Conservation (phyloP, 108 stramenopile species). For the Fistulifera pelliculosa region DNA sequence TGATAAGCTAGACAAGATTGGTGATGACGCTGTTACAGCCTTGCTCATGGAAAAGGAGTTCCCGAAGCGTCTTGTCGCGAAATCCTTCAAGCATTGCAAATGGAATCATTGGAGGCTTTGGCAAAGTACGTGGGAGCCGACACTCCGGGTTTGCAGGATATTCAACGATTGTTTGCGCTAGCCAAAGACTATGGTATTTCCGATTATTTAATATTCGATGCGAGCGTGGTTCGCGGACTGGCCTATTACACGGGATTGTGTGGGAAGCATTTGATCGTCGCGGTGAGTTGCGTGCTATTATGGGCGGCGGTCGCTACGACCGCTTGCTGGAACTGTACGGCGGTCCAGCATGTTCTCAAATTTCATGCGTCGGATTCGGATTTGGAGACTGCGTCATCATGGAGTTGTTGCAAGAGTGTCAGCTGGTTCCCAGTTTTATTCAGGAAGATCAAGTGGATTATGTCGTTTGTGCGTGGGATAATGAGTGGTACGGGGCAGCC, state of each 20-base stretch:
- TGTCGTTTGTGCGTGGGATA: slow-evolving; percentile 76
- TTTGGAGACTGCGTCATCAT: slow-evolving; percentile 98
- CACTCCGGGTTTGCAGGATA: slow-evolving; percentile 66
- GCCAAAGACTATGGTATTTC: slow-evolving; percentile 76
- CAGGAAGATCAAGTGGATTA: slow-evolving; percentile 54
- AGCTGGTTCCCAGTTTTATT: slow-evolving; percentile 69
- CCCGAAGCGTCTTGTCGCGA: slow-evolving; percentile 60
- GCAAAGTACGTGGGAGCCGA: slow-evolving; percentile 64
- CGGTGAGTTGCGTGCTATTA: slow-evolving; percentile 91
- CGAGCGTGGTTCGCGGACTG: slow-evolving; percentile 90
- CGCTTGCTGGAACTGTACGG: slow-evolving; percentile 89
- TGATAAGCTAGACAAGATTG: slow-evolving; percentile 97
- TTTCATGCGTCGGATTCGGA: slow-evolving; percentile 94
- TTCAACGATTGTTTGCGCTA: slow-evolving; percentile 70
- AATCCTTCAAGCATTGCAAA: slow-evolving; percentile 61
- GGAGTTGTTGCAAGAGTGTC: slow-evolving; percentile 81
- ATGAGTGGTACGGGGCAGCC: slow-evolving; percentile 56
- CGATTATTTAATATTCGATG: slow-evolving; percentile 93
- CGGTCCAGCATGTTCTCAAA: slow-evolving; percentile 62
- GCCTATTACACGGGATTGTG: slow-evolving; percentile 95
- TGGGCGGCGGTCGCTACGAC: slow-evolving; percentile 96
- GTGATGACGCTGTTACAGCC: slow-evolving; percentile 72
- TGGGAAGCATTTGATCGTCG: slow-evolving; percentile 96
- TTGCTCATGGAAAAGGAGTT: slow-evolving; percentile 53
- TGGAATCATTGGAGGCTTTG: slow-evolving; percentile 68